Conservation (phyloP, 164 flowering plant genomes). For the Saururus chinensis region DNA sequence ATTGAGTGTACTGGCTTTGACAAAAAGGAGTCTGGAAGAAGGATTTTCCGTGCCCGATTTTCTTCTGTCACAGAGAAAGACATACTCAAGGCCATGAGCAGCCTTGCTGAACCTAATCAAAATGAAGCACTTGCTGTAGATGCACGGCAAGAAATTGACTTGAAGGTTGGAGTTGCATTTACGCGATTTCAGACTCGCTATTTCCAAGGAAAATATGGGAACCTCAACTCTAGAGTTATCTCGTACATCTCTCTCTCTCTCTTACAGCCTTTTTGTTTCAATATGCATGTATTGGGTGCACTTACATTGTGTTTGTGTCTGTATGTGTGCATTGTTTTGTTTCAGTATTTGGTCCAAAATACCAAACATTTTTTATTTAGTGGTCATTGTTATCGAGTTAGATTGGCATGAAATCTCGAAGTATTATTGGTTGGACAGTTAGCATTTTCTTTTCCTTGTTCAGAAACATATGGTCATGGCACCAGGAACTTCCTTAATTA, state of each 20-base stretch:
- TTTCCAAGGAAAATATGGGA: conserved; percentile 97
- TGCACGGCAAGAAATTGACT: conserved; percentile 98
- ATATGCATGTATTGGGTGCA: not conserved
- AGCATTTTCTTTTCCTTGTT: too few relatives aligned
- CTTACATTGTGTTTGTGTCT: not conserved
- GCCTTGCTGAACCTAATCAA: conserved; percentile 72
- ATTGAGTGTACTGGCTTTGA: conserved; percentile 75
- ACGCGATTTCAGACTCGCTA: conserved; percentile 88
- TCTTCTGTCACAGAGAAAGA: conserved; percentile 92
- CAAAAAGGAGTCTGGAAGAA: conserved; percentile 33
- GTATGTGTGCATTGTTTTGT: not conserved
- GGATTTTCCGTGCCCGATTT: conserved; percentile 82
- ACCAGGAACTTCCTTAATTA: too few relatives aligned
- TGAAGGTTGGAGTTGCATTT: conserved; percentile 99
- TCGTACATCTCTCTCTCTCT: conserved; percentile 46
- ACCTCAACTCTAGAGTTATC: conserved; percentile 87
- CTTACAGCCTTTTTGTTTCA: not conserved
- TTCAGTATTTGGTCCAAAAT: not conserved
- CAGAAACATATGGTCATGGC: too few relatives aligned
- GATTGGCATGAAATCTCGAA: too few relatives aligned
- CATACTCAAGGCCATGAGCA: conserved; percentile 68
- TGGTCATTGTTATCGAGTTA: not conserved
- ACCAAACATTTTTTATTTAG: not conserved
- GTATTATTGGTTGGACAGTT: too few relatives aligned
- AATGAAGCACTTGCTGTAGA: conserved; percentile 95